Base-by-base conservation (phyloP, 495 filamentous ascomycete genomes). In the Cercophora scortea region DNA sequence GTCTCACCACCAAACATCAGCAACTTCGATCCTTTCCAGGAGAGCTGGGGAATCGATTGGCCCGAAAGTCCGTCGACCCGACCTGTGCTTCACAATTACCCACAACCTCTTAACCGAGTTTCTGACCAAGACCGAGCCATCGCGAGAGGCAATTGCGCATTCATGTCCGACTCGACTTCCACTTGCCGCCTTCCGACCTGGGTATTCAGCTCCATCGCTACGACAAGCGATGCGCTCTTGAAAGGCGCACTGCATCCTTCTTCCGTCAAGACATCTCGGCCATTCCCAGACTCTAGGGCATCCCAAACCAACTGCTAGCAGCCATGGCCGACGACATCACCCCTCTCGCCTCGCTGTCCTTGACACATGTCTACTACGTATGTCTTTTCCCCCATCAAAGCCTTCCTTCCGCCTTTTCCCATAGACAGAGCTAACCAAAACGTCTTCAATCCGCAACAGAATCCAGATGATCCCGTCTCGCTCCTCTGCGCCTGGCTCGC, bases 341-440 rank as follows among this genome's bases (percentile, higher is more conserved):
- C 19, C 83, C 88, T 2, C 72, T 97, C 25, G 89, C 92, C 32
- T 97, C 93, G 15, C 78, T 96, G 47, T 95, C 89, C 49, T 73
- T 96, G 46, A 97, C 94, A 11, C 92, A 97, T 69, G 90, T 98
- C 51, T 88, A 94, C 75, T 98, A 98, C 74, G 91, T 95, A 70
- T 55, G 79, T 61, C 25, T 25, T 25, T 5, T 25, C 25, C 25
- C 2, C 25, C 25, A n/a, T n/a, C n/a, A n/a, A 25, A 25, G 25
- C 25, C 25, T 25, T 25, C 25, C 5, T 25, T 25, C 25, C 5
- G 2, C 25, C 25, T 25, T 25, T 25, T 25, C 25, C 25, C 25
- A 25, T 25, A 25, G 25, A 25, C 5, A 25, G 25, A 25, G 25
- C 25, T 25, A 25, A 25, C 25, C 25, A 25, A 25, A 25, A 25